Evolutionary conservation across 2,329 filamentous ascomycete species (phyloP), one percentile per base, ranked within the genome.

Genomic region (Fusarium graminum): DNA sequence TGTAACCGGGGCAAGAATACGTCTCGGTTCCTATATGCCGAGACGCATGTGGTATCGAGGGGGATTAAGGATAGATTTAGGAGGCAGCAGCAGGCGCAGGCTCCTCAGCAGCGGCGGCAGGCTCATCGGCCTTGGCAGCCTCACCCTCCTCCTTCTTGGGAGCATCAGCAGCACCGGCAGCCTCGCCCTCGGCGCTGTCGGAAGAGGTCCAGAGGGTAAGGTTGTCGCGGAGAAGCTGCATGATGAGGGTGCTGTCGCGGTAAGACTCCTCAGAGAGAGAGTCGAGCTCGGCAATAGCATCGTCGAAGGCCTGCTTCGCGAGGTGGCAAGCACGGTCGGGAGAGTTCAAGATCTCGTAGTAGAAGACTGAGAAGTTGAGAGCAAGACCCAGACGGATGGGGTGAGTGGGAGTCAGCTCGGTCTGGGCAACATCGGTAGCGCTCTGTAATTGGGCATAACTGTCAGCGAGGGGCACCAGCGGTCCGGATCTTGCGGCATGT

Each of bases 301-400:
- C 94, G 80, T 98, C 94, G 78, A 98, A 98, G 51, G 95, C 94
- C 86, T 98, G 94, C 90, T 98, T 98, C 82, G 94, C 94, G 72
- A 98, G 90, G 80, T 98, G 94, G 89, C 94, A 98, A 78, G 94
- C 94, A 79, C 96, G 94, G 81, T 98, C 95, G 70, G 94, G 94
- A 43, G 94, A 93, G 88, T 98, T 99, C 78, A 98, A 87, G 80
- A 98, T 99, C 89, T 99, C 95, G 82, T 99, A 99, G 91, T 98
- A 98, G 88, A 97, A 97, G 77, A 97, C 94, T 70, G 94, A 97
- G 89, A 98, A 97, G 91, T 97, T 98, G 75, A 98, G 90, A 74
- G 94, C 94, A 77, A 98, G 91, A 81, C 94, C 94, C 71, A 98
- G 92, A 77, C 94, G 94, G 85, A 98, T 98, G 76, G 94, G 94